Evolutionary conservation across 192 early-diverging fungal species (phyloP).

Genomic region (Martensiomyces pterosporus): DNA sequence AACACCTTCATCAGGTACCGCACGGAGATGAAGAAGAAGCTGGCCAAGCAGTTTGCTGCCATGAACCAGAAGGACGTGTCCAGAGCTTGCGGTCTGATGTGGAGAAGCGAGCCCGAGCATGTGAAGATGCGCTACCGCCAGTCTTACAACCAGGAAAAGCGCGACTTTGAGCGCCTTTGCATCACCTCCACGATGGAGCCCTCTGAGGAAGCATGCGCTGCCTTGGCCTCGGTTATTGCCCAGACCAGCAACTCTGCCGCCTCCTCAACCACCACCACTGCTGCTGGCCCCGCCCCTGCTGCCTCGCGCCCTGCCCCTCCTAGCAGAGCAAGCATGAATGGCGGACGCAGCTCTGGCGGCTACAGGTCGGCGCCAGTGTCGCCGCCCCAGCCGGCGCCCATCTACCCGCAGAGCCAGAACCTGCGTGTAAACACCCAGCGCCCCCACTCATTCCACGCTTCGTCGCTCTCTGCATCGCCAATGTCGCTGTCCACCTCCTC

Average conservation of each 20-base stretch:
- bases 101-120: constrained; percentile 49
- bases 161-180: constrained; percentile 52
- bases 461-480: constrained; percentile 14
- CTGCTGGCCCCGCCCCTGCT: constrained; percentile 4
- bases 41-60: constrained; percentile 44
- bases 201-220: constrained; percentile 38
- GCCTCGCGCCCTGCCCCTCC: neutral
- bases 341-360: constrained; percentile 31
- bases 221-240: constrained; percentile 38
- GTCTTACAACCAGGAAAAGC: constrained; percentile 52
- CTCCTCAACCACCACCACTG: constrained; percentile 7
- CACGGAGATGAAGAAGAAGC: constrained; percentile 51
- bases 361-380: constrained; percentile 44
- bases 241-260: neutral
- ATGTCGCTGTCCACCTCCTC: constrained; percentile 3
- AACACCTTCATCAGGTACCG: constrained; percentile 58
- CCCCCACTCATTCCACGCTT: constrained; percentile 25
- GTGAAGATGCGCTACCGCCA: constrained; percentile 55
- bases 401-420: constrained; percentile 7
- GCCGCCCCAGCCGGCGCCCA: constrained; percentile 27
- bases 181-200: constrained; percentile 44
- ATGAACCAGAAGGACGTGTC: constrained; percentile 55
- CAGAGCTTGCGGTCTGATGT: constrained; percentile 52
- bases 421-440: constrained; percentile 29
- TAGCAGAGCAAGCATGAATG: constrained; percentile 28